Base-by-base conservation (phyloP, 1,284 basidiomycete species). In the Phylloporus sp. region DNA sequence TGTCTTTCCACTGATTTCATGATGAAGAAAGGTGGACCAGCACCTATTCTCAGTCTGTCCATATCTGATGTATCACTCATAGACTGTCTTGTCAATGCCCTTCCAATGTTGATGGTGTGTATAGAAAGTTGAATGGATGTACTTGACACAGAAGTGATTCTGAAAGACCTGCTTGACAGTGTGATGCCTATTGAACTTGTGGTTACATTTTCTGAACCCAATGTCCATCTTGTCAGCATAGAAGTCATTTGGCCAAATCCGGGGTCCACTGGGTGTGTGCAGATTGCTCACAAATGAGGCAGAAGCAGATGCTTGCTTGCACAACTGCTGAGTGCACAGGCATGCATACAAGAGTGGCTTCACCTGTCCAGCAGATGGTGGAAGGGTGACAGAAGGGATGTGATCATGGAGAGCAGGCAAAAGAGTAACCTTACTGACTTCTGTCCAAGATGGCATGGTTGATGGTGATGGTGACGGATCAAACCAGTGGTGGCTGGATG, bases 191-290 rank as follows among this genome's bases (percentile, higher is more conserved):
- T 66, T 67, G 4, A 25, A 45, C 43, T 66, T 35, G 1, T 7
- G 0, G 8, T 4, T 2, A 14, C 57, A 66, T 45, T 47, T 56
- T 20, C 11, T 67, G 52, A 66, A 67, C 3, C 57, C 32, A 1
- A n/a, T 32, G 17, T 66, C 66, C 55, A 66, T 66, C 37, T 65
- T 35, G 0, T 64, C 35, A 3, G 6, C 62, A 25, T 58, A 65
- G 20, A 66, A 66, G 10, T 66, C 11, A 2, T 65, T 65, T 5
- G 62, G 65, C 65, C 65, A 66, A 3, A 64, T 29, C 19, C 20
- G 23, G 45, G 45, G 45, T 6, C 45, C 19, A n/a, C 23, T 23
- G 4, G 41, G 41, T 17, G 41, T 41, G 41, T 17, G 17, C 41
- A 41, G 41, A 41, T 41, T 5, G 15, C 41, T 41, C 41, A 5